phyloP scores from a whole-genome alignment of 1,139 yeast genomes.

The Yamadazyma kanchanaburiensis region DNA sequence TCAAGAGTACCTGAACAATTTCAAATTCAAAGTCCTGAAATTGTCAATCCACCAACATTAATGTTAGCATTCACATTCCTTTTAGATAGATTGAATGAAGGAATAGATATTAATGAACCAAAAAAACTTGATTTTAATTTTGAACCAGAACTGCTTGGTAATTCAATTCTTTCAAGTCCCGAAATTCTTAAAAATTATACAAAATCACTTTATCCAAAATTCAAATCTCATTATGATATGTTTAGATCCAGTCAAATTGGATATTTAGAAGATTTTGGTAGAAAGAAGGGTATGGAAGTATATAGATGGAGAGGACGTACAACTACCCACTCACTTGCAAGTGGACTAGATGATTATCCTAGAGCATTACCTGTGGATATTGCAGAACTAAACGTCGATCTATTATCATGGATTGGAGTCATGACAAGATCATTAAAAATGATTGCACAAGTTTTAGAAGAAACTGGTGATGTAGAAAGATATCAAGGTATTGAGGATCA shows the following conservation, averaged over 20 bases:
- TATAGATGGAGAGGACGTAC: conserved; percentile 96
- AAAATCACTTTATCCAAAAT: conserved; percentile 65
- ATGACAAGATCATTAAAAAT: conserved; percentile 81
- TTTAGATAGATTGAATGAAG: conserved; percentile 39
- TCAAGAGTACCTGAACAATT: conserved; percentile 86
- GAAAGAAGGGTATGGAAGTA: conserved; percentile 56
- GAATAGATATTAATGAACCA: conserved; percentile 20
- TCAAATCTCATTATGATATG: conserved; percentile 80
- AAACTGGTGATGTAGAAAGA: conserved; percentile 51
- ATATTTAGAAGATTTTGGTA: conserved; percentile 65
- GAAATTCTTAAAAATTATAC: conserved; percentile 63
- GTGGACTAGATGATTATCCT: conserved; percentile 96
- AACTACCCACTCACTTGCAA: conserved; percentile 77
- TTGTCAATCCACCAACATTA: conserved; percentile 95
- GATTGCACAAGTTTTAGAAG: conserved; percentile 65
- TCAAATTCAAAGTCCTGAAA: conserved; percentile 80
- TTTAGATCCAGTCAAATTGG: conserved; percentile 82
- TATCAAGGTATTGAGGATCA: conserved; percentile 54
- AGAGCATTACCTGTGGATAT: conserved; percentile 77
- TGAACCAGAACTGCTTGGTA: conserved; percentile 34
- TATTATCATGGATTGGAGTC: conserved; percentile 89
- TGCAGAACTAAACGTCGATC: conserved; percentile 88
- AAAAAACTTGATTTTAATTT: conserved; percentile 10
- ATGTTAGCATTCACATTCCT: conserved; percentile 75
- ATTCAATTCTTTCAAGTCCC: conserved; percentile 55